phyloP scores from a whole-genome alignment of 202 grass and related monocot species.

The Hordeum pubiflorum region DNA sequence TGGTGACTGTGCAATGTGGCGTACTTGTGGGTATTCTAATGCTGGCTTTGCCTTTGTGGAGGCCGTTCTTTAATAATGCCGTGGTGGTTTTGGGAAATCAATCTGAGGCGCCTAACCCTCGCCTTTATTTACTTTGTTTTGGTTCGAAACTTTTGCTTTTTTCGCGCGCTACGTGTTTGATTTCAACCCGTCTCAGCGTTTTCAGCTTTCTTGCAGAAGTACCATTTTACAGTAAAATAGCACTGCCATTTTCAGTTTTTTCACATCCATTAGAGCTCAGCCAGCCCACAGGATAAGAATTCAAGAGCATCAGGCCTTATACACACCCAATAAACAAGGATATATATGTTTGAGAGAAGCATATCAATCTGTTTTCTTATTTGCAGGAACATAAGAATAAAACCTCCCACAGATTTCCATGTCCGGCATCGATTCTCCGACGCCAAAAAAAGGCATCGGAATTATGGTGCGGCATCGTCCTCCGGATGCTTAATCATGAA shows the following conservation, averaged over 20 bases:
- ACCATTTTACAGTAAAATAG: background rate
- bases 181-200: constrained; percentile 7
- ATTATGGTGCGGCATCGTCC: constrained; percentile 22
- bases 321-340: background rate
- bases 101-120: constrained; percentile 21
- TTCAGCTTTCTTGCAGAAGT: background rate
- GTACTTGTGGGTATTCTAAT: constrained; percentile 36
- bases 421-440: constrained; percentile 33
- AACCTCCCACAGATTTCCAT: background rate
- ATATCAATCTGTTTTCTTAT: background rate
- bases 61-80: constrained; percentile 54
- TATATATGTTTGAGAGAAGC: background rate
- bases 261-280: background rate
- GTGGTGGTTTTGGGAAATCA: constrained; percentile 48
- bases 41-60: constrained; percentile 48
- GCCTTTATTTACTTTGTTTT: constrained; percentile 2
- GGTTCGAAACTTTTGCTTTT: constrained; percentile 15
- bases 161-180: background rate
- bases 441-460: constrained; percentile 1
- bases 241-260: background rate
- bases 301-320: background rate
- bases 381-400: constrained; percentile 36
- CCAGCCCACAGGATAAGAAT: background rate
- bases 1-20: constrained; percentile 29
- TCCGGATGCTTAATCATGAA: constrained; percentile 34